Conservation (phyloP, 1,284 basidiomycete species). For the Ganoderma lucidum region DNA sequence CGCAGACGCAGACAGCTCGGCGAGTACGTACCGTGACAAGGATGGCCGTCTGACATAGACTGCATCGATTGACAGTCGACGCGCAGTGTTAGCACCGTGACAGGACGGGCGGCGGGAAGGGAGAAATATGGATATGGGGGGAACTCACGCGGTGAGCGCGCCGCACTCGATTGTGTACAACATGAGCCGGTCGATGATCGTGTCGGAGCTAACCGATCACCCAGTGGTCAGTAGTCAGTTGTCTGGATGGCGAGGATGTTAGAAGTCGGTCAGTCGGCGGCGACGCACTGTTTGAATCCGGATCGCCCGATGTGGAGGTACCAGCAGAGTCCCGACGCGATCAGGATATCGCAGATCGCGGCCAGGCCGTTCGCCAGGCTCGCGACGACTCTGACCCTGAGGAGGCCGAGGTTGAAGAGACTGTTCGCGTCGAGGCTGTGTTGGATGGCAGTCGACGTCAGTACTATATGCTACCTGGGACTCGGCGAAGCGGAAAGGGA, state of each 20-base stretch:
- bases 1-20: neutral
- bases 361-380: neutral
- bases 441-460: neutral
- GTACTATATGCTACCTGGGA: neutral
- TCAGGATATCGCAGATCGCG: slow-evolving; percentile 9
- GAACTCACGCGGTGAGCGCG: slow-evolving; percentile 9
- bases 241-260: too few species aligned
- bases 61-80: neutral
- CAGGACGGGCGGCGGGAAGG: neutral
- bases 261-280: too few species aligned
- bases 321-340: slow-evolving; percentile 13
- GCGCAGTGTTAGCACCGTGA: too few species aligned
- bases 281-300: neutral
- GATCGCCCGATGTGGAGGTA: slow-evolving; percentile 12
- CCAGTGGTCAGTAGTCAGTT: too few species aligned
- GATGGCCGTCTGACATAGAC: neutral
- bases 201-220: neutral
- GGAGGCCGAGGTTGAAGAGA: neutral
- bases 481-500: neutral
- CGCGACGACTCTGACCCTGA: neutral
- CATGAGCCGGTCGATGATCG: slow-evolving; percentile 11
- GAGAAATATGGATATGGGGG: too few species aligned
- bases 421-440: neutral
- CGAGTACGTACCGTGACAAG: neutral
- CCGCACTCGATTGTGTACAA: slow-evolving; percentile 12